Base-by-base conservation (phyloP, 345 rosid genomes). In the Schrenkiella parvula region DNA sequence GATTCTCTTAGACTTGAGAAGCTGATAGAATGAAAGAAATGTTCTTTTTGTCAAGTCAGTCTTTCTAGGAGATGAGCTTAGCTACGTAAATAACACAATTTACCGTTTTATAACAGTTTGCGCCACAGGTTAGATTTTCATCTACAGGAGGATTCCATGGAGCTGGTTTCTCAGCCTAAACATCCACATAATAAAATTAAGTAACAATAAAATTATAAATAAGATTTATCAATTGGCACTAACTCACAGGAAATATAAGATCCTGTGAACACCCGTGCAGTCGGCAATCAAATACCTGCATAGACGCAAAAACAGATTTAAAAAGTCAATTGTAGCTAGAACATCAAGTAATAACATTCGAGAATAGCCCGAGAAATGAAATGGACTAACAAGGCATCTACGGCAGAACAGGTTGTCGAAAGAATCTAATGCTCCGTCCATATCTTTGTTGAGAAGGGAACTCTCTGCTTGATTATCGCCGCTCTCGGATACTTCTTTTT, bases 261-360 rank as follows among this genome's bases (percentile, higher is more conserved):
- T 95, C 99, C 82, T 95, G 99, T 10, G 99, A 95, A 80, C 99
- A 92, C 52, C 99, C 99, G 52, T 95, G 99, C 50, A 95, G 90
- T 74, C 96, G 88, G 85, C 99, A 95, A 76, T 95, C 98, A 78
- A 95, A 95, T 8, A 95, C 98, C 99, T 95, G 85, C 80, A 59
- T 41, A 82, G 50, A 77, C 44, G 46, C 65, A 68, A 50, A 31
- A 57, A 21, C 67, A 11, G 73, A 52, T 37, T 25, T 56, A 67
- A 38, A 47, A 37, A 48, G 39, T 55, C 44, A 58, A 57, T 10
- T 18, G 39, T 17, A 17, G 23, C 39, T 11, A 51, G 47, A 53
- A 35, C 26, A 64, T 35, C n/a, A 79, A 18, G 60, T 31, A 39
- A 11, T 39, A 43, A 70, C 50, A 3, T 11, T 38, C n/a, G 12